Base-by-base conservation (phyloP, 495 filamentous ascomycete genomes). In the Penicillium malachiteum region DNA sequence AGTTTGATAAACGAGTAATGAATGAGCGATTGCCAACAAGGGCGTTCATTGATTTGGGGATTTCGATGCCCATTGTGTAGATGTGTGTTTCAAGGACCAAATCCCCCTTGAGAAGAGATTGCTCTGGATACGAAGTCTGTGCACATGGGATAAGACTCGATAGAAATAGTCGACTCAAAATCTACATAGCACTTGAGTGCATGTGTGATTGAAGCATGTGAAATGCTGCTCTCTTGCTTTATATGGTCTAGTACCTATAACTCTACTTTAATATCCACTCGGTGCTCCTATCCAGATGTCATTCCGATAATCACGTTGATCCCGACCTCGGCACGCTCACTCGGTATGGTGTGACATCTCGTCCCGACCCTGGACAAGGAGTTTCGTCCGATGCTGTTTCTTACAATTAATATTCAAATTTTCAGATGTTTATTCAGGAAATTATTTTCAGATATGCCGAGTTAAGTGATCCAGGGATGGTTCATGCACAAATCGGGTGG, bases 301-400 rank as follows among this genome's bases (percentile, higher is more conserved):
- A 8, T n/a, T 7, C 52, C 52, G 52, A 54, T 47, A 38, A 52
- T 52, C 54, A 57, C 54, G 26, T 52, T 57, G 21, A 39, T 46
- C 26, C 34, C 33, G 47, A 52, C 54, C 54, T 57, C 48, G 54
- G 54, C 48, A 32, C 33, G 21, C 37, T 39, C 18, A 52, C 37
- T 54, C 52, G 52, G 52, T 32, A 47, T 54, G 52, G 42, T 12
- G 17, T 54, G 43, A 47, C 50, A 10, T 45, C 48, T 40, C 48
- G 42, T 34, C 46, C 54, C 54, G 48, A 56, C 54, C n/a, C n/a
- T n/a, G 54, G 48, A 26, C 2, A 26, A 4, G 21, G 21, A 26
- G 21, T 2, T 26, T 2, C 2, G 21, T 26, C 21, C 21, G 21
- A 26, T 26, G 21, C 21, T 4, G 21, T 2, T 26, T 26, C 1